Evolutionary conservation across 352 stramenopile genomes (phyloP).

Genomic region (Globisporangium solare): DNA sequence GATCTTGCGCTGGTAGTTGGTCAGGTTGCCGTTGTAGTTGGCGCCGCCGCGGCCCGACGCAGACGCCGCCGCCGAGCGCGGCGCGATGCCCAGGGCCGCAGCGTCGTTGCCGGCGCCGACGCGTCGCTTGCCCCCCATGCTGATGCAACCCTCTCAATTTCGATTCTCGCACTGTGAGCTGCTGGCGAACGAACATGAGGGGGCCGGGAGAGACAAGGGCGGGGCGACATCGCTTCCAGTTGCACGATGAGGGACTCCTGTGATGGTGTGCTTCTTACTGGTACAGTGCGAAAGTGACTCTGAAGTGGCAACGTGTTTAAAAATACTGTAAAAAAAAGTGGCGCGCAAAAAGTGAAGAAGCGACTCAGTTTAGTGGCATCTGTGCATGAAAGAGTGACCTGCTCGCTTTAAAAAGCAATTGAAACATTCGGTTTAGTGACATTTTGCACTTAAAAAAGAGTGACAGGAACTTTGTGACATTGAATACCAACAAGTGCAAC

Average conservation of each 20-base stretch:
- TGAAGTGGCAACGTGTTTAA: constrained; percentile 3
- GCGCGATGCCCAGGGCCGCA: neutral
- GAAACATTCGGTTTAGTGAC: no score
- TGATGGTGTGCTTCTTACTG: no score
- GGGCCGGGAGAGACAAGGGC: neutral
- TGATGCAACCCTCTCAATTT: constrained; percentile 10
- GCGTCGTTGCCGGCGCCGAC: neutral
- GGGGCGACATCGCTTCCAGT: neutral
- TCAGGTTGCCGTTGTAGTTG: constrained; percentile 72
- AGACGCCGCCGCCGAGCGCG: neutral
- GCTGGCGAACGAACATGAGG: constrained; percentile 10
- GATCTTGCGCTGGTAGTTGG: constrained; percentile 80
- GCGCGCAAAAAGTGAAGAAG: neutral
- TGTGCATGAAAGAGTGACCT: neutral
- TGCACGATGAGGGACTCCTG: constrained; percentile 6
- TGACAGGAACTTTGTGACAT: neutral
- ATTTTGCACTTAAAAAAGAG: no score
- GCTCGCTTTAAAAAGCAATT: no score
- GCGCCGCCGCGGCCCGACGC: neutral
- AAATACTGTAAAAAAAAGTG: constrained; percentile 9
- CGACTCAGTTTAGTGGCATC: constrained; percentile 1
- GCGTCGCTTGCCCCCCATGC: constrained; percentile 12
- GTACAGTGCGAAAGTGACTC: neutral
- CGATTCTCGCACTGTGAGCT: constrained; percentile 9
- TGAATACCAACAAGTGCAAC: neutral